Evolutionary conservation across 2,329 filamentous ascomycete genomes (phyloP), one percentile per base, ranked within the genome.

Genomic region (Alternaria dauci): DNA sequence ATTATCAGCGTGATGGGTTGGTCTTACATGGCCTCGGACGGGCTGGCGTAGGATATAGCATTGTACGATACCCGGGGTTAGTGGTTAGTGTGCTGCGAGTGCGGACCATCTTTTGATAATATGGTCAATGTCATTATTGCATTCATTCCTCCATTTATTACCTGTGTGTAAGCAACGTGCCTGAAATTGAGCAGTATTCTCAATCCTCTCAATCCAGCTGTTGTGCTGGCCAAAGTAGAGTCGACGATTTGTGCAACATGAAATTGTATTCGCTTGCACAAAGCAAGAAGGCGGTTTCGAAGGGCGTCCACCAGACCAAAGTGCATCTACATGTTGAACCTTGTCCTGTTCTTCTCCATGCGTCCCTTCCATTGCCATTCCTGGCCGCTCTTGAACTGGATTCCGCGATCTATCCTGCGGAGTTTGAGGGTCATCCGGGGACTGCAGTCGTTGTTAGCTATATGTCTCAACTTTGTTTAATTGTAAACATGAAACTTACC

Each of bases 311-410:
- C 18, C 25, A 23, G 8, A 25, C 39, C 18, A 2, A n/a, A 12
- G 11, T 38, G n/a, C 20, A 25, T 59, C 61, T 81, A 98, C 76
- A 99, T 83, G 80, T 96, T 95, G 82, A 98, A 99, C 77, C 92
- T 89, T 69, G 94, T 98, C 73, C 95, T 86, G 75, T 91, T 85
- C 84, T 97, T 97, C 82, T 99, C 95, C 90, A 95, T 96, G 76
- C 89, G 89, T 11, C 91, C 91, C 82, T 96, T 96, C 95, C 95
- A 99, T 77, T 97, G 88, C 94, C 95, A 98, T 75, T 96, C 92
- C 69, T 93, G 87, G 38, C 93, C 92, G 78, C 87, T 89, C 47
- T 79, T 90, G 82, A 78, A 88, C 83, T 83, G 92, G 67, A 99
- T 91, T 0, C 94, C 94, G 80, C 93, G 94, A 77, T 98, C 94